Evolutionary conservation across 106 monocot species (phyloP).

Genomic region (Dactylorhiza incarnata): DNA sequence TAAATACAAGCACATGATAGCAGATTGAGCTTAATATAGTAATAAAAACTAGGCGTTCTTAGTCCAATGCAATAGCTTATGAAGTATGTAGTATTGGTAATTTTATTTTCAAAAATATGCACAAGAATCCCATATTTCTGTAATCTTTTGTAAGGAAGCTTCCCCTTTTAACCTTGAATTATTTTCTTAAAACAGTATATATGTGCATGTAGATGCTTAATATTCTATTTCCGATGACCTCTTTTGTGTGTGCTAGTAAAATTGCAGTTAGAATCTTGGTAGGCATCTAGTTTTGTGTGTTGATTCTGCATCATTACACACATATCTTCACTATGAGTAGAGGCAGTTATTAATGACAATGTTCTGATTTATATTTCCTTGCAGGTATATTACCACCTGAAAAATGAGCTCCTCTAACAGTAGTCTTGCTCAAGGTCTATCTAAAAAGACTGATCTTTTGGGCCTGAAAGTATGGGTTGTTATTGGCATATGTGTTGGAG

Average conservation of each 20-base stretch:
- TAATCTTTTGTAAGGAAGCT: background rate
- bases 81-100: background rate
- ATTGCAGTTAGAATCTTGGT: background rate
- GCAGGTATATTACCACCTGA: constrained; percentile 8
- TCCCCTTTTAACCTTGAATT: background rate
- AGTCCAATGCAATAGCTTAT: background rate
- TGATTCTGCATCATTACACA: background rate
- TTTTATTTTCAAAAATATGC: background rate
- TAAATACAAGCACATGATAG: background rate
- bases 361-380: constrained; percentile 2
- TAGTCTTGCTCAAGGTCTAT: constrained; percentile 31
- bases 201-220: background rate
- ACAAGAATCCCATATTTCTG: background rate
- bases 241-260: background rate
- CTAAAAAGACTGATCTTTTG: constrained; percentile 34
- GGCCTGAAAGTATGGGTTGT: constrained; percentile 61
- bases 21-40: background rate
- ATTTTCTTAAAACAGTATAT: background rate
- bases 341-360: background rate
- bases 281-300: background rate
- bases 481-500: constrained; percentile 33
- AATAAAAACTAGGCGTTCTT: background rate
- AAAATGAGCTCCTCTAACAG: constrained; percentile 35
- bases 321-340: background rate
- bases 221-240: too few relatives aligned